Conservation (phyloP, 2,329 filamentous ascomycete species). For the Coniochaeta ligniaria region DNA sequence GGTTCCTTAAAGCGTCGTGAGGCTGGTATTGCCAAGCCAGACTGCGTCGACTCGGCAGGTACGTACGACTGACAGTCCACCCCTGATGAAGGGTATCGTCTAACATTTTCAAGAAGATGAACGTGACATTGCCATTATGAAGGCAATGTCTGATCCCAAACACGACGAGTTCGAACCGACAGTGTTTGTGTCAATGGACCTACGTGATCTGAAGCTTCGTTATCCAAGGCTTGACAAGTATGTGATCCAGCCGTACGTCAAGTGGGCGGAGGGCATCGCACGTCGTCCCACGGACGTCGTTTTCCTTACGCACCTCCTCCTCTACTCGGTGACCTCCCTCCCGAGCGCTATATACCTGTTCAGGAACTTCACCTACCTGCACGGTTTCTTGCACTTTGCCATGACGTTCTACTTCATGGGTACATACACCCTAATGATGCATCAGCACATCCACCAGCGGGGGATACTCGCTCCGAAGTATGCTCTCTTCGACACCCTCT, state of each 20-base stretch:
- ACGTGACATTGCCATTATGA: slow-evolving; percentile 22
- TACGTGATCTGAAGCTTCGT: slow-evolving; percentile 32
- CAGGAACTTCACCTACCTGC: slow-evolving; percentile 57
- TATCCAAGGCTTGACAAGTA: slow-evolving; percentile 21
- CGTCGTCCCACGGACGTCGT: slow-evolving; percentile 66
- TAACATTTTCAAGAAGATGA: not conserved
- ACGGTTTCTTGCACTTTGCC: slow-evolving; percentile 57
- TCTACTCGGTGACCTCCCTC: slow-evolving; percentile 64
- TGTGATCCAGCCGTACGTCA: slow-evolving; percentile 53
- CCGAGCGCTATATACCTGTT: slow-evolving; percentile 62
- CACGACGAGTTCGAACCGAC: slow-evolving; percentile 36
- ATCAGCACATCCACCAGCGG: slow-evolving; percentile 75
- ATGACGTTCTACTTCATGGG: slow-evolving; percentile 66
- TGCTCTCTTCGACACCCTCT: slow-evolving; percentile 51
- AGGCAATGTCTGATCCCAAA: slow-evolving; percentile 31
- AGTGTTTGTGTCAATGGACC: slow-evolving; percentile 34
- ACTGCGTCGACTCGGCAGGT: not conserved
- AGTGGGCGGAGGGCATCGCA: slow-evolving; percentile 46
- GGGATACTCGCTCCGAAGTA: slow-evolving; percentile 55
- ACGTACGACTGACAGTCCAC: not conserved
- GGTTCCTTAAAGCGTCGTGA: not conserved
- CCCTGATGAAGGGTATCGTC: not conserved
- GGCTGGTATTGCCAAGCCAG: not conserved
- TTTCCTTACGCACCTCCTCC: slow-evolving; percentile 67
- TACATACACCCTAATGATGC: slow-evolving; percentile 73